These are phyloP conservation scores for Aspergillus pseudoviridinutans DNA, from an alignment of 2,329 filamentous ascomycete genomes.

Conservation along the genomic window DNA sequence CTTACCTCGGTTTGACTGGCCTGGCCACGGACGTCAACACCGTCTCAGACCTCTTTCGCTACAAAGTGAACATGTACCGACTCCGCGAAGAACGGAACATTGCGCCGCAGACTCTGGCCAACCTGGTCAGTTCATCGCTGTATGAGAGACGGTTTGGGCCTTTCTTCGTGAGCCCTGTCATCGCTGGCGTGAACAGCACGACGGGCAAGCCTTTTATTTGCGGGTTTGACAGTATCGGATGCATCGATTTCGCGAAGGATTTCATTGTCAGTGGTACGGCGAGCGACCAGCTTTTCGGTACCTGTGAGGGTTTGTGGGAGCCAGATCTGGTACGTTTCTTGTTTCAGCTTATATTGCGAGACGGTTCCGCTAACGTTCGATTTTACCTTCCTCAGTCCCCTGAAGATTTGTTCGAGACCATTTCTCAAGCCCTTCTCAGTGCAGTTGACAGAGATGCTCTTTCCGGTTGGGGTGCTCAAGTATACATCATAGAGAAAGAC, in stretches of 20 bases:
- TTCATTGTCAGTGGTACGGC: slow-evolving; percentile 98
- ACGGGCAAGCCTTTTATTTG: slow-evolving; percentile 96
- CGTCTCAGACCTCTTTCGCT: slow-evolving; percentile 94
- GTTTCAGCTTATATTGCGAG: neutral
- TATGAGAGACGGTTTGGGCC: slow-evolving; percentile 97
- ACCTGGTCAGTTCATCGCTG: slow-evolving; percentile 83
- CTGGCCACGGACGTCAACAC: slow-evolving; percentile 94
- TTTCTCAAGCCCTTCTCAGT: slow-evolving; percentile 92
- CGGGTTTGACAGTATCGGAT: slow-evolving; percentile 97
- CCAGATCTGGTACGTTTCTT: slow-evolving; percentile 73
- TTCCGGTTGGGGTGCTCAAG: slow-evolving; percentile 96
- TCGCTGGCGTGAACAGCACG: slow-evolving; percentile 92
- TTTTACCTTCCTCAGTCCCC: slow-evolving; percentile 56
- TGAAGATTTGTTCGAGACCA: slow-evolving; percentile 96
- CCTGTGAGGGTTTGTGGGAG: slow-evolving; percentile 97
- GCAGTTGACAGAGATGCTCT: slow-evolving; percentile 95
- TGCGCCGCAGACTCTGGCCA: slow-evolving; percentile 89
- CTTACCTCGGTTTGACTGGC: slow-evolving; percentile 92
- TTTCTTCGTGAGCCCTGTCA: slow-evolving; percentile 91
- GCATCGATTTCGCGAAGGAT: slow-evolving; percentile 99
- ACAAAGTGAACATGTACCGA: slow-evolving; percentile 99
- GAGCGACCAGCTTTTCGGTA: slow-evolving; percentile 96
- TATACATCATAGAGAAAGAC: slow-evolving; percentile 99
- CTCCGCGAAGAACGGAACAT: slow-evolving; percentile 97
- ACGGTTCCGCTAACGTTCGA: neutral